Base-by-base conservation (phyloP, 2,329 filamentous ascomycete genomes). In the Cercospora janseana region DNA sequence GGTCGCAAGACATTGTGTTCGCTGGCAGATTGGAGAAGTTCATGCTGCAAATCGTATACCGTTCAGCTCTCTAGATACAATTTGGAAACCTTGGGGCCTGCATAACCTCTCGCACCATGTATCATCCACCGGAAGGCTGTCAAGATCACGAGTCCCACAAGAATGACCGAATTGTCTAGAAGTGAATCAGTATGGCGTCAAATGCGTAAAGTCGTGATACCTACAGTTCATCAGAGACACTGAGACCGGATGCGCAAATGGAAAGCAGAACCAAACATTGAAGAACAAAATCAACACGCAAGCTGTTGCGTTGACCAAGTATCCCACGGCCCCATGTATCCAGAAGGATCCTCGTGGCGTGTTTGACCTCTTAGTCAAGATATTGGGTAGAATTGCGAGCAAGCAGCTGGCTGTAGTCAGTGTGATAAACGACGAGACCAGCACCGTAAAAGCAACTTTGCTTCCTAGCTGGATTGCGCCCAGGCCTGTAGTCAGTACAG, bases 121-220 rank as follows among this genome's bases (percentile, higher is more conserved):
- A 75, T 44, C 4, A 75, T 50, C 77, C 78, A 80, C 77, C 77
- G 79, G 3, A 73, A 49, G 0, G 65, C 65, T 0, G 76, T 77
- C 4, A 80, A 49, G 1, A 66, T 56, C n/a, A 79, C 57, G 35
- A 74, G 68, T 16, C 79, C 75, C 13, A 73, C 73, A 16, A 80
- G 63, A 48, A 80, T 78, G 3, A 80, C 78, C 52, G 72, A 76
- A 62, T 79, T 80, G 72, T 49, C 70, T 63, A 74, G 71, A 8
- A 75, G 73, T 38, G 77, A 55, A 2, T 69, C 63, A 56, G 54
- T 40, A 26, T 27, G n/a, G 6, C 24, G 7, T 16, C 8, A 8
- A 37, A 20, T 13, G 15, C 20, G 8, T 67, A 75, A 15, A 74
- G 71, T 74, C 52, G 2, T 16, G 28, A 27, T 13, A 69, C 74